Percentiles rank a stretch among this genome's conserved stretches.
These are phyloP conservation scores for Sphaerobolus stellatus DNA, from an alignment of 1,284 basidiomycete species.

Conservation along the genomic window DNA sequence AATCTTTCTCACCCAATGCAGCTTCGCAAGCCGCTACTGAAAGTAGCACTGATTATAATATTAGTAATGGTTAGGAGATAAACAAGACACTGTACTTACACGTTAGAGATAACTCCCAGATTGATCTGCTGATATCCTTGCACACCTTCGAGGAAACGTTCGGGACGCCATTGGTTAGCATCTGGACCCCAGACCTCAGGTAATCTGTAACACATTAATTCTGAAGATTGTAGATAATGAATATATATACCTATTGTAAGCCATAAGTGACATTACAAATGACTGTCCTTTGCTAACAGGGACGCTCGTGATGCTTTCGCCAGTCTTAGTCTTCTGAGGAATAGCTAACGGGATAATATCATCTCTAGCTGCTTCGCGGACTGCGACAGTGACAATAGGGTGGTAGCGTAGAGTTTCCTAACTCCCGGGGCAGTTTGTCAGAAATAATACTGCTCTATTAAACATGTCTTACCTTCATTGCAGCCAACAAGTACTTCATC, in stretches of 20 bases:
- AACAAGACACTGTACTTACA: conserved; percentile 12
- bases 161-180: conserved; percentile 19
- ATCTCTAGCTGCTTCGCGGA: not conserved
- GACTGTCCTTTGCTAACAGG: not conserved
- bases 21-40: conserved; percentile 19
- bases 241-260: not conserved
- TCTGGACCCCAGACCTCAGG: conserved; percentile 17
- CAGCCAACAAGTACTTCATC: conserved; percentile 51
- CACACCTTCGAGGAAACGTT: conserved; percentile 27
- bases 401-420: not conserved
- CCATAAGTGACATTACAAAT: not conserved
- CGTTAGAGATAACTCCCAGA: conserved; percentile 1
- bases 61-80: not conserved
- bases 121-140: conserved; percentile 16
- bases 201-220: not conserved
- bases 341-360: not conserved
- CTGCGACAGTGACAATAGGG: not conserved
- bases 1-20: conserved; percentile 23
- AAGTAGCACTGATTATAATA: not conserved
- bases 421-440: not conserved
- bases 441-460: not conserved
- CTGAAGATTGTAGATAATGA: not conserved
- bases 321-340: not conserved
- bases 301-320: not conserved
- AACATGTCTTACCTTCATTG: conserved; percentile 43